Percentiles rank a stretch among this genome's conserved stretches.
Conservation (phyloP, 2,329 filamentous ascomycete genomes). For the Leptographium lundbergii region DNA sequence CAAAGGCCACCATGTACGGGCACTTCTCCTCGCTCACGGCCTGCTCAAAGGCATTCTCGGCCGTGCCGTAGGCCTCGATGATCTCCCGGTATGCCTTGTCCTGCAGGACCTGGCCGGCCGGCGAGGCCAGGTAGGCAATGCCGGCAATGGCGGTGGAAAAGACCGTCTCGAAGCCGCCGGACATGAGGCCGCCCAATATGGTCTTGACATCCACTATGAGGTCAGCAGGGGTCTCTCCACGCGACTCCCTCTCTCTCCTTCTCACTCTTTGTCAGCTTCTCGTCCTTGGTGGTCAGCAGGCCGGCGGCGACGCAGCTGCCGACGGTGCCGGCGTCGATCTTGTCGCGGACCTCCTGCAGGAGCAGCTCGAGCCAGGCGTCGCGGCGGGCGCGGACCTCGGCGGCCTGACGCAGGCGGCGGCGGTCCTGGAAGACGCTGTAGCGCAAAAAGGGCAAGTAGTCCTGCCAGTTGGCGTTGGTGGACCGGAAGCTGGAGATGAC, state of each 20-base stretch:
- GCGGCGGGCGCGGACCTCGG: background rate
- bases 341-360: background rate
- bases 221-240: no score
- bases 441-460: constrained; percentile 1
- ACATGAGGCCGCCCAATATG: constrained; percentile 5
- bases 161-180: constrained; percentile 4
- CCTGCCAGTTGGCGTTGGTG: constrained; percentile 1
- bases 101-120: constrained; percentile 1
- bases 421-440: background rate
- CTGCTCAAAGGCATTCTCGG: background rate
- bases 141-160: background rate
- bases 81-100: constrained; percentile 2
- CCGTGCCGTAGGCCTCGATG: background rate
- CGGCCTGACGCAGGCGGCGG: background rate
- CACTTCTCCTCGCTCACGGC: constrained; percentile 1
- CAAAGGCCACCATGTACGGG: background rate
- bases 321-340: background rate
- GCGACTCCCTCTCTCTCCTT: no score
- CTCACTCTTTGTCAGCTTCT: background rate
- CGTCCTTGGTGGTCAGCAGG: background rate
- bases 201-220: constrained; percentile 1
- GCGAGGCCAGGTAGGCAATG: background rate
- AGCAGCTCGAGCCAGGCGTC: background rate
- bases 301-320: background rate
- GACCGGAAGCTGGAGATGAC: constrained; percentile 2